Conservation (phyloP, 2,329 filamentous ascomycete species). For the Plectosphaerella cucumerina region DNA sequence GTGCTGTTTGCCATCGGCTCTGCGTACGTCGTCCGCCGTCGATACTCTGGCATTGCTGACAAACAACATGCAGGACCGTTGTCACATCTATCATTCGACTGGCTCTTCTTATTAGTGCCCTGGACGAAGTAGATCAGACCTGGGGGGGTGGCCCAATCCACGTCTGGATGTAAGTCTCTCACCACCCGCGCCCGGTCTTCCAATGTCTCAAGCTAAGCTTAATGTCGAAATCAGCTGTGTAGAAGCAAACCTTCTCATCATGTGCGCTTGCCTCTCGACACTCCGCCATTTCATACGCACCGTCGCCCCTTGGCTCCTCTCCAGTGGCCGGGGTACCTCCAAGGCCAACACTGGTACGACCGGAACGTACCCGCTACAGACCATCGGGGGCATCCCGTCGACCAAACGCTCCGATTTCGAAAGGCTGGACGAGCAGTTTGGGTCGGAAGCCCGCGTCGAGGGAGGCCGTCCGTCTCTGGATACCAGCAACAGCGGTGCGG, state of each 20-base stretch:
- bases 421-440: slow-evolving; percentile 2
- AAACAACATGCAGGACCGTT: slow-evolving; percentile 17
- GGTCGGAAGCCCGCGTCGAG: background rate
- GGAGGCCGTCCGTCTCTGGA: too few relatives aligned
- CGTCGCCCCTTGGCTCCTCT: slow-evolving; percentile 18
- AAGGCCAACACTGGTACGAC: background rate
- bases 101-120: slow-evolving; percentile 16
- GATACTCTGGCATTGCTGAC: background rate
- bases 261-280: slow-evolving; percentile 29
- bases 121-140: slow-evolving; percentile 20
- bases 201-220: background rate
- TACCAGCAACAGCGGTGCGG: background rate
- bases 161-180: slow-evolving; percentile 19
- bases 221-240: slow-evolving; percentile 18
- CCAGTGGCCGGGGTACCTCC: slow-evolving; percentile 3
- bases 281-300: slow-evolving; percentile 24
- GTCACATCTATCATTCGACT: slow-evolving; percentile 24
- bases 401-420: slow-evolving; percentile 2
- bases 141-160: slow-evolving; percentile 20
- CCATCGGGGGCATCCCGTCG: slow-evolving; percentile 2
- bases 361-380: background rate
- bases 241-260: slow-evolving; percentile 32
- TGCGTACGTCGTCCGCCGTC: slow-evolving; percentile 9
- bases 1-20: slow-evolving; percentile 38
- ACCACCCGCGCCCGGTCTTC: background rate